Base-by-base conservation (phyloP, 805 yeast genomes). In the Ogataea chonburiensis region DNA sequence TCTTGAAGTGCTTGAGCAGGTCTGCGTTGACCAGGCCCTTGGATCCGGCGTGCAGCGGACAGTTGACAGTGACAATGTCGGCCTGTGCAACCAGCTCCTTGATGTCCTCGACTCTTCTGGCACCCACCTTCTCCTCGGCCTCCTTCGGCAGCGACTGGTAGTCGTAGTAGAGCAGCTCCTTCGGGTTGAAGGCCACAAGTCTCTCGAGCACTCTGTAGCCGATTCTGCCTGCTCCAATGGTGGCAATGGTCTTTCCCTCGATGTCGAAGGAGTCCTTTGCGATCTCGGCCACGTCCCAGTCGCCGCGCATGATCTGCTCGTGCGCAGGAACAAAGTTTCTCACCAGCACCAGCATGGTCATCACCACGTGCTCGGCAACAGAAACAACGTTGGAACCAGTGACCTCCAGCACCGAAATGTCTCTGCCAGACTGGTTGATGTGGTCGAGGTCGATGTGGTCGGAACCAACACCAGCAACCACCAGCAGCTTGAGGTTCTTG, bases 401-500 rank as follows among this genome's bases (percentile, higher is more conserved):
- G 37, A 84, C 93, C 63, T 84, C 93, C 32, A 78, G 67, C 13
- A 84, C 93, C 12, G 82, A 70, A 53, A 84, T 75, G 44, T 75
- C 72, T 42, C 67, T 66, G 46, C 74, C 78, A 49, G 78, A 75
- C 46, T 86, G 79, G 49, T 64, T 58, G 50, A 66, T 66, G 50
- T 83, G 83, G 48, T 71, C 71, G 51, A 84, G 69, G 54, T 83
- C 91, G 45, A 83, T 70, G 61, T 84, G 93, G 58, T 84, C 93
- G 14, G 87, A 79, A 9, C 94, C 94, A 42, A 84, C 88, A 50
- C 93, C 94, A 7, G 94, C 94, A 31, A 89, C 84, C 49, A 82
- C 70, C 42, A 79, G 67, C 34, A 81, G 55, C 66, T 81, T 82
- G 61, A 84, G 71, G 35, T 80, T 81, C 58, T 79, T 78, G 21